These are phyloP conservation scores for Vigna radiata DNA, from an alignment of 306 rosid species.

Conservation along the genomic window DNA sequence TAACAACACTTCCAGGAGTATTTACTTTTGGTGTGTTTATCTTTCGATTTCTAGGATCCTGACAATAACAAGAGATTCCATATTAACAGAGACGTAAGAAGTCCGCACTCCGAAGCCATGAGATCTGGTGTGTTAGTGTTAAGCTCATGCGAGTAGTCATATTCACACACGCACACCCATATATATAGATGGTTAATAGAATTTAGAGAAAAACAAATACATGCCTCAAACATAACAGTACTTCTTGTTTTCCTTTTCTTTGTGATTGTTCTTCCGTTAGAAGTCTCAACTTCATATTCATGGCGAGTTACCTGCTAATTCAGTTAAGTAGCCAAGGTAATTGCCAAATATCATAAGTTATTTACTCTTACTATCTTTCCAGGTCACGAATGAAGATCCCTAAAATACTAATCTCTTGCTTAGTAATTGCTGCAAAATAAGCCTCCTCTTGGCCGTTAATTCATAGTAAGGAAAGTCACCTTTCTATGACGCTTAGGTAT, in stretches of 20 bases:
- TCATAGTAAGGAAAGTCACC: slow-evolving; percentile 54
- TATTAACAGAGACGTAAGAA: slow-evolving; percentile 34
- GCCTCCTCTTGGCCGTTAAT: slow-evolving; percentile 21
- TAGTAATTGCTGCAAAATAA: slow-evolving; percentile 37
- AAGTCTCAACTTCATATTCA: slow-evolving; percentile 96
- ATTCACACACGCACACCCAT: background rate
- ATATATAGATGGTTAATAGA: slow-evolving; percentile 16
- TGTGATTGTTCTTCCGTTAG: slow-evolving; percentile 89
- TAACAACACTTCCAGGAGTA: slow-evolving; percentile 69
- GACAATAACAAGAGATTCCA: slow-evolving; percentile 44
- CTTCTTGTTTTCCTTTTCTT: slow-evolving; percentile 91
- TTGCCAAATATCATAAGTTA: slow-evolving; percentile 34
- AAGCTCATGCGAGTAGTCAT: background rate
- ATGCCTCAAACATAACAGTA: slow-evolving; percentile 93
- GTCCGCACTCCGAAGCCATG: slow-evolving; percentile 34
- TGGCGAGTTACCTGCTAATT: slow-evolving; percentile 80
- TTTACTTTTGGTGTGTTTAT: slow-evolving; percentile 70
- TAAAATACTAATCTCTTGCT: background rate
- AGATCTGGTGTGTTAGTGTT: slow-evolving; percentile 28
- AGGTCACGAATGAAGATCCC: slow-evolving; percentile 27
- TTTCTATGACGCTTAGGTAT: slow-evolving; percentile 87
- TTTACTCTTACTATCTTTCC: slow-evolving; percentile 21
- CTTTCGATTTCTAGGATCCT: slow-evolving; percentile 87
- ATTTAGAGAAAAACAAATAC: slow-evolving; percentile 43
- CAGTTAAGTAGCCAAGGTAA: slow-evolving; percentile 39